Conservation (phyloP, 2,329 filamentous ascomycete genomes). For the Nemania abortiva region DNA sequence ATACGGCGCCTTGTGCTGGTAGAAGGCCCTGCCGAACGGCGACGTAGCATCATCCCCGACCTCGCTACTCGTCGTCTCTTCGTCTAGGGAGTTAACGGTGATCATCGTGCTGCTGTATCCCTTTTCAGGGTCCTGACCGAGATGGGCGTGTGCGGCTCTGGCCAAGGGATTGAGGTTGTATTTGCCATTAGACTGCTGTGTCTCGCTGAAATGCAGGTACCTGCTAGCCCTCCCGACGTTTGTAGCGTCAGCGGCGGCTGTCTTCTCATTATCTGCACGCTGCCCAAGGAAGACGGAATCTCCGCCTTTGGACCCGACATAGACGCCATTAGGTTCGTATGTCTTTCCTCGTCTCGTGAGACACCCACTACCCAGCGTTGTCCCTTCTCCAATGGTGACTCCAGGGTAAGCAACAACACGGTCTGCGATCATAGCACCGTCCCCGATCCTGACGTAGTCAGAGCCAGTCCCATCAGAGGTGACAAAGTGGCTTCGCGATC, state of each 20-base stretch:
- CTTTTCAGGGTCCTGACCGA: conserved; percentile 5
- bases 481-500: conserved; percentile 65
- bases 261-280: conserved; percentile 10
- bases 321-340: conserved; percentile 51
- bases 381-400: conserved; percentile 60
- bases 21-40: conserved; percentile 69
- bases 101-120: neutral
- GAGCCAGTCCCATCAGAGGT: conserved; percentile 65
- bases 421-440: conserved; percentile 68
- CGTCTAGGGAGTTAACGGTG: neutral
- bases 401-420: conserved; percentile 66
- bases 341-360: conserved; percentile 59
- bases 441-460: conserved; percentile 60
- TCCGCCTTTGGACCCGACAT: conserved; percentile 34
- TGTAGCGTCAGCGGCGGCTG: neutral
- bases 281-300: conserved; percentile 32
- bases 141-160: neutral
- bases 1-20: conserved; percentile 63
- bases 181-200: neutral
- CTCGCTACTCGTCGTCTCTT: neutral
- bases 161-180: neutral
- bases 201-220: neutral
- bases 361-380: conserved; percentile 67
- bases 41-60: conserved; percentile 13
- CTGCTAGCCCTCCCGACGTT: neutral